Base-by-base conservation (phyloP, 2,329 filamentous ascomycete genomes). In the Talaromyces piceae region DNA sequence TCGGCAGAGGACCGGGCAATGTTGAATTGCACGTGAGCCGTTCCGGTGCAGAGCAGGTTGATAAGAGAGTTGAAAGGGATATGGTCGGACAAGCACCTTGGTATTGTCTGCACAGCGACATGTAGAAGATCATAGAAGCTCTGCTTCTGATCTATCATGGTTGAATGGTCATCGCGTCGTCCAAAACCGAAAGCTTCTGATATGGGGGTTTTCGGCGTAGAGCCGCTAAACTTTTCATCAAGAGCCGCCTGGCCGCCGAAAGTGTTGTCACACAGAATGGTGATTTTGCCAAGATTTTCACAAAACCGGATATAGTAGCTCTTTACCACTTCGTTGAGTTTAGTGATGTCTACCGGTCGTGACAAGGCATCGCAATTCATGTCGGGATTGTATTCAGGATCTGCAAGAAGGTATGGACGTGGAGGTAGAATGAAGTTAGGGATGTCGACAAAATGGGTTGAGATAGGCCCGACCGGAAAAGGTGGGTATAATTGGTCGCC, bases 221-320 rank as follows among this genome's bases (percentile, higher is more conserved):
- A 82, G 43, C 86, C 84, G 54, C 81, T 87, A 65, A 97, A 95
- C 64, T 96, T 97, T 67, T 98, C 94, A 63, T 98, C 93, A 45
- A 97, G 71, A 0, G 89, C 88, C 27, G 91, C 93, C 71, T 98
- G 93, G 0, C 93, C 93, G 47, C 93, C 94, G 71, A 98, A 98
- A 0, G 91, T 87, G 61, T 95, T 93, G 67, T 98, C 93, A 68
- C 93, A 98, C 28, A 97, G 85, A 41, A 97, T 87, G 2, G 91
- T 95, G 51, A 98, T 94, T 65, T 95, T 94, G 23, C 91, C 93
- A 6, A 98, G 74, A 22, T 98, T 91, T 65, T 95, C 89, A 64
- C 91, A 97, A 60, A 98, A 98, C 48, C 86, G 86, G 49, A 84
- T 77, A 67, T 97, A 96, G 63, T 89, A 93, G 41, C 93, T 88